A percentile compares a stretch with the other conserved stretches of the same genome.
phyloP scores from a whole-genome alignment of 2,329 filamentous ascomycete species.

The Dothideomycetes sp. region DNA sequence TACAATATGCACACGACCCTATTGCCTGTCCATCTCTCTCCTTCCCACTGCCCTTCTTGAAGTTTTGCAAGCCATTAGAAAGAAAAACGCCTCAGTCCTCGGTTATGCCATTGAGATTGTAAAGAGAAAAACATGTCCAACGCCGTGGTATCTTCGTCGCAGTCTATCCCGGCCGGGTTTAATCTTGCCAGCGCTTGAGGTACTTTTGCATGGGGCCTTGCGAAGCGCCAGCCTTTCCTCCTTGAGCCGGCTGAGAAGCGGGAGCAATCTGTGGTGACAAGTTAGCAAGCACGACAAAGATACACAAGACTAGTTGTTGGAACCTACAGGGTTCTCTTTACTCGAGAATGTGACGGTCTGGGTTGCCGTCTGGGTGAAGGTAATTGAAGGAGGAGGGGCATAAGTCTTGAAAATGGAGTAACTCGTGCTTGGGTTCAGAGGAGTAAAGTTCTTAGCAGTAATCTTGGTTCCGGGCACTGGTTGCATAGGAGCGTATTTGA shows the following conservation, averaged over 20 bases:
- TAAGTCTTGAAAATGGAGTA: constrained; percentile 44
- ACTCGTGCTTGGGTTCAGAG: constrained; percentile 47
- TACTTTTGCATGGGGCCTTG: constrained; percentile 50
- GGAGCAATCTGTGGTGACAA: background rate
- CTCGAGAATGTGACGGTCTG: constrained; percentile 44
- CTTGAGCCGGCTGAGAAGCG: constrained; percentile 10
- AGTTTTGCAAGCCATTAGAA: no score
- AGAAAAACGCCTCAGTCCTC: constrained; percentile 4
- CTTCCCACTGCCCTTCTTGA: no score
- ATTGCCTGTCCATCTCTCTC: no score
- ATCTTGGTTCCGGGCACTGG: constrained; percentile 51
- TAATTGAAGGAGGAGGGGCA: constrained; percentile 35
- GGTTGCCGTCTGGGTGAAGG: constrained; percentile 44
- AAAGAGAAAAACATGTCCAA: background rate
- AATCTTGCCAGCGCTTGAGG: constrained; percentile 53
- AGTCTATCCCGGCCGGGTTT: constrained; percentile 14
- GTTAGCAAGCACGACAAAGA: no score
- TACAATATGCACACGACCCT: no score
- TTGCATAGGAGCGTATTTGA: constrained; percentile 54
- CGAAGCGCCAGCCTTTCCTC: constrained; percentile 52
- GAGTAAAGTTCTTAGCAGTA: constrained; percentile 41
- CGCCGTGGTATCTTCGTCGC: no score
- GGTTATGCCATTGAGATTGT: constrained; percentile 2
- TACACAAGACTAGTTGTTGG: background rate
- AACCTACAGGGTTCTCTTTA: constrained; percentile 51